A percentile compares a stretch with the other conserved stretches of the same genome.
phyloP scores from a whole-genome alignment of 352 stramenopile species.

The Blastocystis sp. region DNA sequence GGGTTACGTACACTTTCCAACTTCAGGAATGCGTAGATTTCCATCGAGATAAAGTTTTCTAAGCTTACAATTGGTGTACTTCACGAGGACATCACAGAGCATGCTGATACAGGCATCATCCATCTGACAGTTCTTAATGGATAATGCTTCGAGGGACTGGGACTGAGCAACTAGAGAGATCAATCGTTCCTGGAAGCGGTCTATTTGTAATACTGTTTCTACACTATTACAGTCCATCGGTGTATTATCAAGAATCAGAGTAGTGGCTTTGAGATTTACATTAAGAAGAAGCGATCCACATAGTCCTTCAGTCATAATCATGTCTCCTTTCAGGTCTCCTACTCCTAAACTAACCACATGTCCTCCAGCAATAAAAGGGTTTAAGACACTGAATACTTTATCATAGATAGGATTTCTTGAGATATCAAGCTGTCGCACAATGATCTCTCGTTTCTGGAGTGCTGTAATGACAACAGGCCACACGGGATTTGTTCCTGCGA shows the following conservation, averaged over 20 bases:
- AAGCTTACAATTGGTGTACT: background rate
- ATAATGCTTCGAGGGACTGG: background rate
- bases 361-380: conserved; percentile 27
- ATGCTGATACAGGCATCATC: conserved; percentile 23
- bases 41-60: background rate
- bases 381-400: conserved; percentile 13
- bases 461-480: conserved; percentile 1
- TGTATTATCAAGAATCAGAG: conserved; percentile 4
- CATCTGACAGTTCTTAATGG: conserved; percentile 16
- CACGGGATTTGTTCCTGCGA: background rate
- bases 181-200: conserved; percentile 15
- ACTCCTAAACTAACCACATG: background rate
- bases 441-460: background rate
- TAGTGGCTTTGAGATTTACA: background rate
- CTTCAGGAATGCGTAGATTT: conserved; percentile 21
- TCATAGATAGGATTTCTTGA: background rate
- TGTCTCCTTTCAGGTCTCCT: background rate
- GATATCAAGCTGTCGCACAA: background rate
- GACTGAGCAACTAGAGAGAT: conserved; percentile 34
- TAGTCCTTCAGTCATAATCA: conserved; percentile 1
- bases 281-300: conserved; percentile 32
- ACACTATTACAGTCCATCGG: background rate
- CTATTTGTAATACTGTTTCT: background rate
- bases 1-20: background rate
- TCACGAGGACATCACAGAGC: conserved; percentile 23